A percentile compares a stretch with the other conserved stretches of the same genome.
phyloP scores from a whole-genome alignment of 805 yeast species.

The Yamadazyma insecticola region DNA sequence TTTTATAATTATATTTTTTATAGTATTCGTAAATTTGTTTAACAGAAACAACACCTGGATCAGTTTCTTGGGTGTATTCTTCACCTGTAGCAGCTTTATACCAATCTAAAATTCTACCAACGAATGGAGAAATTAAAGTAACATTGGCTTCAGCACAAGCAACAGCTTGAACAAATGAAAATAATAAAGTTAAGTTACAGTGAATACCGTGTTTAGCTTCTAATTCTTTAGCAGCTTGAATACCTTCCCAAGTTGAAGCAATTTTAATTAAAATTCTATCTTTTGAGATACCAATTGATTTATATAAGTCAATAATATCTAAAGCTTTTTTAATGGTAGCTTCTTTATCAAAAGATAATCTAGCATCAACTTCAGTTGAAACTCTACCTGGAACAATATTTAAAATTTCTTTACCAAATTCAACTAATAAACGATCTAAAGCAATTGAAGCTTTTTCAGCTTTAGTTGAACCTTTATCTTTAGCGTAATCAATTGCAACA shows the following conservation, averaged over 20 bases:
- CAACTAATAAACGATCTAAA: conserved; percentile 88
- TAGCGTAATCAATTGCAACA: conserved; percentile 81
- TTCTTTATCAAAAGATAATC: conserved; percentile 92
- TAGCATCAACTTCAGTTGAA: conserved; percentile 98
- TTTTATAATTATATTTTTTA: conserved; percentile 93
- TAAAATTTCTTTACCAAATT: conserved; percentile 91
- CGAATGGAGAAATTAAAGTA: conserved; percentile 96
- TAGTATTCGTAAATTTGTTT: conserved; percentile 90
- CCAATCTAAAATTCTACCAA: conserved; percentile 99
- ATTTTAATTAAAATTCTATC: conserved; percentile 92
- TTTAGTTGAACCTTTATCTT: conserved; percentile 46
- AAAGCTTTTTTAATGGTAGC: conserved; percentile 93
- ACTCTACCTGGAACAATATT: conserved; percentile 98
- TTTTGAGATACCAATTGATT: conserved; percentile 77
- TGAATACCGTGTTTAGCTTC: conserved; percentile 89
- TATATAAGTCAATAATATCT: conserved; percentile 82
- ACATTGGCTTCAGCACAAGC: conserved; percentile 98
- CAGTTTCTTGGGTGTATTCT: conserved; percentile 71
- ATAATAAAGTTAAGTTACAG: conserved; percentile 90
- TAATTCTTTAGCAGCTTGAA: conserved; percentile 95
- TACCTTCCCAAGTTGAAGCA: conserved; percentile 99
- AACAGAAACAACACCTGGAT: conserved; percentile 96
- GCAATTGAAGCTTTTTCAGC: conserved; percentile 78
- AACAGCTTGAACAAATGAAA: conserved; percentile 96
- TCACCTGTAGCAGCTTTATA: conserved; percentile 92